Base-by-base conservation (phyloP, 2,329 filamentous ascomycete species). In the Apiospora kogelbergensis region DNA sequence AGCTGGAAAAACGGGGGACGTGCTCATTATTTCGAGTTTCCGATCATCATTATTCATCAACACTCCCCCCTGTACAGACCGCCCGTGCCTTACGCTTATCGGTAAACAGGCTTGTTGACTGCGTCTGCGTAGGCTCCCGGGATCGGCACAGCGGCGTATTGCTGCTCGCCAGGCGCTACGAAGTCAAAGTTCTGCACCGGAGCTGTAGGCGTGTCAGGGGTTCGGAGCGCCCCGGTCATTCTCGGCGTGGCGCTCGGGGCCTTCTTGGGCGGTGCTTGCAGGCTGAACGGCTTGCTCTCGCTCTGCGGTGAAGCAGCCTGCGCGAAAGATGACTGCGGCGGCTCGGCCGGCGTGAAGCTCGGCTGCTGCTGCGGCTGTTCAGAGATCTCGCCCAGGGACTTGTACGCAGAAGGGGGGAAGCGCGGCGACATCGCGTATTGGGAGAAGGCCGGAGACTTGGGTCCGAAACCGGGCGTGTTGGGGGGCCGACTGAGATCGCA, bases 401-500 rank as follows among this genome's bases (percentile, higher is more conserved):
- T 82, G 81, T 88, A 90, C 60, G 83, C 79, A 64, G 85, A 83
- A 2, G 88, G 87, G 53, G 88, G 86, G 81, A 90, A 88, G 74
- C 88, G 87, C 57, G 89, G 89, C 26, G 88, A 89, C 78, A 89
- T 81, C 70, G 87, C 85, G 73, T 84, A 84, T 70, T 84, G 82
- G 10, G 82, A 84, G 74, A 85, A 87, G 53, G 83, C 81, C 80
- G 81, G 91, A 26, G 87, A 89, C 80, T 89, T 92, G 79, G 91
- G 89, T 40, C 90, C 91, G 79, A 97, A 94, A 73, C 94, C 94
- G 15, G 95, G 95, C 0, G 95, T 98, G 85, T 98, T 98, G 74
- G 95, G 95, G 95, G 6, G 94, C 95, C 33, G 94, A 97, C 83
- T 98, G 95, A 24, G 89, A 84, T 74, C 91, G 91, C 53, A 94